Evolutionary conservation across 805 yeast species (phyloP), one percentile per base, ranked within the genome.

Genomic region (Starmerella vaccinii): DNA sequence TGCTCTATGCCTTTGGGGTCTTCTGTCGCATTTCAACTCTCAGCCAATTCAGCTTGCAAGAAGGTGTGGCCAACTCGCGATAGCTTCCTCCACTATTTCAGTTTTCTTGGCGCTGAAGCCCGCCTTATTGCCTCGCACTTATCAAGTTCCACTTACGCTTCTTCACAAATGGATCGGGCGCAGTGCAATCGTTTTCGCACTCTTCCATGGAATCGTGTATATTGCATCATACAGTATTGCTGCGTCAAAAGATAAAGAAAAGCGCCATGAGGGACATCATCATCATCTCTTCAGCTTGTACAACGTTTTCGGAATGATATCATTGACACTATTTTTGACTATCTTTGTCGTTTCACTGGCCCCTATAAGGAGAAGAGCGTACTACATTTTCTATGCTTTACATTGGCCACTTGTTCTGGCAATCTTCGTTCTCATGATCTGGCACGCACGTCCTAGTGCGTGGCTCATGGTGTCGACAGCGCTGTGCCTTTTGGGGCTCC

Each of bases 151-250:
- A 8, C 65, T 88, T 32, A 63, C 88, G 10, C 89, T 94, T 0
- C 70, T 87, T 19, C 97, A 90, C 68, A 89, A 89, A 63, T 90
- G 97, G 97, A 69, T 89, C 1, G 83, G 95, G 2, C 71, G 97
- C 50, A 66, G 83, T 2, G 76, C 86, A n/a, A 81, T 87, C 0
- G 27, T 83, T 7, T 81, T 84, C 61, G 76, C 86, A 1, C 51
- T 75, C 0, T 43, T 77, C 9, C 97, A 90, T 61, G 78, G 88
- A 0, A 47, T 72, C 0, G 55, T 84, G 2, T 90, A 86, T 62
- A 26, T 51, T 8, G 21, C 33, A 10, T 39, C 55, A 4, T 57
- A 58, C 47, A 18, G 40, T 23, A 30, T 19, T 12, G 32, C 49
- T 4, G 37, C 43, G 2, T 33, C 32, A 9, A 37, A 12, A 2